phyloP scores from a whole-genome alignment of 2,329 filamentous ascomycete species.

The Hymenoscyphus repandus region DNA sequence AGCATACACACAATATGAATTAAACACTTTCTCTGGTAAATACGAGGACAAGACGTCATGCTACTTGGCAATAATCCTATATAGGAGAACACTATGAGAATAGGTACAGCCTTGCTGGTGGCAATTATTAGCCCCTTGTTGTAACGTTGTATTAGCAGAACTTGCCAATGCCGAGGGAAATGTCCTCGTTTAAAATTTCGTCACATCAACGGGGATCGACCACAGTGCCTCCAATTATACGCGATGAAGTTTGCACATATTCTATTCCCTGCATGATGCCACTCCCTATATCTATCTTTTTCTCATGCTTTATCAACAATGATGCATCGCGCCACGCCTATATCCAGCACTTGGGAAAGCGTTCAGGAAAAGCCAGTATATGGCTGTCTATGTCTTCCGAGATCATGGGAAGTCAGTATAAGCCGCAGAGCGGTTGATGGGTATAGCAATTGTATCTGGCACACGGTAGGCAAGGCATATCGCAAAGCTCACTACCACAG shows the following conservation, averaged over 20 bases:
- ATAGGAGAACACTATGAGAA: no score
- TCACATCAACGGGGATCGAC: neutral
- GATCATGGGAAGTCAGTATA: constrained; percentile 24
- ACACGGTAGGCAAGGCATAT: constrained; percentile 15
- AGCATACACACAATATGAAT: no score
- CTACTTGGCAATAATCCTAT: no score
- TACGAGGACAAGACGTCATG: no score
- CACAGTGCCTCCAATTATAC: neutral
- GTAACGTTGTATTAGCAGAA: no score
- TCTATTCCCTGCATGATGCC: neutral
- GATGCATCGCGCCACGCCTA: constrained; percentile 20
- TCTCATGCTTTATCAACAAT: constrained; percentile 11
- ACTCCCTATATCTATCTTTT: neutral
- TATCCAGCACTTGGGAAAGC: constrained; percentile 33
- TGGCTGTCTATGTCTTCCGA: constrained; percentile 20
- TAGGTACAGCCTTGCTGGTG: no score
- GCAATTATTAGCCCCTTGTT: no score
- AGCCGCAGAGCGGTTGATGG: constrained; percentile 21
- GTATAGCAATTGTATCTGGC: constrained; percentile 30
- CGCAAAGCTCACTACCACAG: constrained; percentile 17
- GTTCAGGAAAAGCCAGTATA: constrained; percentile 23
- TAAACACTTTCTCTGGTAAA: no score
- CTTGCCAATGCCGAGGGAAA: no score
- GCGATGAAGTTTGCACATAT: neutral
- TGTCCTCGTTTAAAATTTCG: no score